Evolutionary conservation across 1,284 basidiomycete species (phyloP).

Genomic region (Tremellales sp.): DNA sequence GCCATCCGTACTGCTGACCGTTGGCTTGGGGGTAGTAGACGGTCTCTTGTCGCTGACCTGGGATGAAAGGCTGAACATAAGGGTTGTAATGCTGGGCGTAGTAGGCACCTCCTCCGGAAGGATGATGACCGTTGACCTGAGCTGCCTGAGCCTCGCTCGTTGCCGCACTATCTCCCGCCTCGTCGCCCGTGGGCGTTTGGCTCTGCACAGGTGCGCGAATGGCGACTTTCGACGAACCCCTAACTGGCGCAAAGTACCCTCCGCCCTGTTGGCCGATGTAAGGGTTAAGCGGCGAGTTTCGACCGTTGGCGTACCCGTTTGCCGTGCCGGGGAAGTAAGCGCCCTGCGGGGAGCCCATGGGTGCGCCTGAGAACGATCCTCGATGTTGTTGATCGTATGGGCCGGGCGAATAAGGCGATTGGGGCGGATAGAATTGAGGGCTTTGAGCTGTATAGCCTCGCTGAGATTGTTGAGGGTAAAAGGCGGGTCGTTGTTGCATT

Average conservation of each 20-base stretch:
- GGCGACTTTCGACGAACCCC: slow-evolving; percentile 23
- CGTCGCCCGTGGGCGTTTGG: slow-evolving; percentile 4
- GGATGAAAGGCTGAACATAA: slow-evolving; percentile 1
- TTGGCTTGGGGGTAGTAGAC: background rate
- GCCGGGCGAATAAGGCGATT: slow-evolving; percentile 12
- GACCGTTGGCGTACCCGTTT: slow-evolving; percentile 12
- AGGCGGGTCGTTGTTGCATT: background rate
- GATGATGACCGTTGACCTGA: background rate
- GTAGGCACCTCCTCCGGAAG: slow-evolving; percentile 1
- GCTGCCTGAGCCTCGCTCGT: background rate
- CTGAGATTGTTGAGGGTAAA: slow-evolving; percentile 12
- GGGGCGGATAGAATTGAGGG: slow-evolving; percentile 1
- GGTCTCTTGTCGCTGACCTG: background rate
- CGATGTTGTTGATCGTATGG: slow-evolving; percentile 11
- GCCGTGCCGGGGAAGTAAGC: background rate
- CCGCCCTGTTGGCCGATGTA: slow-evolving; percentile 12
- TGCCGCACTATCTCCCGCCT: background rate
- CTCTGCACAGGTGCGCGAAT: slow-evolving; percentile 28
- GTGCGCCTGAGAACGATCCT: slow-evolving; percentile 18
- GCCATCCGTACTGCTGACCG: slow-evolving; percentile 3
- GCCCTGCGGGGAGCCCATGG: slow-evolving; percentile 3
- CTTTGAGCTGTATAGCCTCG: slow-evolving; percentile 5
- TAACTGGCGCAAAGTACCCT: slow-evolving; percentile 31
- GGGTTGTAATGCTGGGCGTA: slow-evolving; percentile 15
- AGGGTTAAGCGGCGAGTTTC: slow-evolving; percentile 27